Base-by-base conservation (phyloP, 257 asterid genomes). In the Scutellaria galericulata region DNA sequence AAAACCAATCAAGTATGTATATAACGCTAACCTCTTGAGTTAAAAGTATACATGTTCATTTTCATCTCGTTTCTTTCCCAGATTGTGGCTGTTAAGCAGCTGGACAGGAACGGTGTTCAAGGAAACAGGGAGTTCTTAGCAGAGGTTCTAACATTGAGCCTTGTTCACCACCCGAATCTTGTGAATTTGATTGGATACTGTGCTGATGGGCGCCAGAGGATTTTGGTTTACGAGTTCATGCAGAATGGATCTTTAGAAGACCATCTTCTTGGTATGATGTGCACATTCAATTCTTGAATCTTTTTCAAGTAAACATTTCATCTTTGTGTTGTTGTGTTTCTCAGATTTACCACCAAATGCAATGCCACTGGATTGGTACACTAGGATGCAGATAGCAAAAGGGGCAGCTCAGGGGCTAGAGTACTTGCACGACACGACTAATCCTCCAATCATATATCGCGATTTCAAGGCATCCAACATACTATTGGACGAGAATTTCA, bases 121-220 rank as follows among this genome's bases (percentile, higher is more conserved):
- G 90, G 90, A 41, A 85, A 85, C 77, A 58, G 87, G 14, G 90
- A 85, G 60, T 85, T 85, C 66, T 74, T 80, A 0, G 90, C 96
- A 9, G 97, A 88, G 84, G 96, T 93, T 54, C 75, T 93, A 37
- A 91, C 90, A 13, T 56, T 93, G 61, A 93, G 96, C 86, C 86
- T 86, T 14, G 92, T 89, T 55, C 85, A 82, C 77, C 97, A 93
- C 76, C 91, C 85, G 24, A 89, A 86, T 73, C 92, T 93, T 6
- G 97, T 93, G 53, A 89, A 84, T 71, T 76, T 93, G 75, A 85
- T 89, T 10, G 97, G 97, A 7, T 89, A 93, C 60, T 93, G 98
- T 68, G 96, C 96, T 7, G 96, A 93, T 64, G 98, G 98, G 12
- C 85, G 83, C 48, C 98, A 91, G 75, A 83, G 98, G 74, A 91